Conservation (phyloP, 2,329 filamentous ascomycete genomes). For the Apiospora phragmitis region DNA sequence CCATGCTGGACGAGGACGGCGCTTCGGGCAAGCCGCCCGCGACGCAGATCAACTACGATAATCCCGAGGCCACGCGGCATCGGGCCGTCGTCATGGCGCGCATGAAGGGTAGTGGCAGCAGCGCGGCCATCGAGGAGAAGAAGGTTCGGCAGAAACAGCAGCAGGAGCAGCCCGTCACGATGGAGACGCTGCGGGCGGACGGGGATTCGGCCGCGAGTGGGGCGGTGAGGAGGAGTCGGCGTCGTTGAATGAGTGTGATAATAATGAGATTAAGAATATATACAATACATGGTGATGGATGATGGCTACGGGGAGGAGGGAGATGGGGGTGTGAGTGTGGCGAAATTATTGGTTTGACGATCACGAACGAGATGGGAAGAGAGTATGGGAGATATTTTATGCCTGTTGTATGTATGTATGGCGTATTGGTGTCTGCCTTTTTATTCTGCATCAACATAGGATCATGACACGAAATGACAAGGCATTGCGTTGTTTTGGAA, state of each 20-base stretch:
- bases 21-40: slow-evolving; percentile 35
- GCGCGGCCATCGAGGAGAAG: neutral
- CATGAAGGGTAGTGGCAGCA: slow-evolving; percentile 16
- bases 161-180: neutral
- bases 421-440: neutral
- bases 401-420: neutral
- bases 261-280: neutral
- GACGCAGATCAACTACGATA: slow-evolving; percentile 56
- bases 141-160: neutral
- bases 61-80: slow-evolving; percentile 46
- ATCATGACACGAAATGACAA: slow-evolving; percentile 1
- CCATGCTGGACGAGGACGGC: slow-evolving; percentile 9
- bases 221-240: neutral
- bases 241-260: neutral
- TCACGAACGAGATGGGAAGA: neutral
- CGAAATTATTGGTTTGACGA: neutral
- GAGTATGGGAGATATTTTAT: neutral
- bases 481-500: neutral
- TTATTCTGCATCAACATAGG: neutral
- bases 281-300: neutral
- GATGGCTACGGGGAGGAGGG: neutral
- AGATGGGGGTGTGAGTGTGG: neutral
- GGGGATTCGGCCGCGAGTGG: neutral
- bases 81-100: slow-evolving; percentile 26
- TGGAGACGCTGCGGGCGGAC: neutral